Percentiles rank a stretch among this genome's conserved stretches.
These are phyloP conservation scores for Magnaporthales sp. DNA, from an alignment of 2,329 filamentous ascomycete species.

Conservation along the genomic window DNA sequence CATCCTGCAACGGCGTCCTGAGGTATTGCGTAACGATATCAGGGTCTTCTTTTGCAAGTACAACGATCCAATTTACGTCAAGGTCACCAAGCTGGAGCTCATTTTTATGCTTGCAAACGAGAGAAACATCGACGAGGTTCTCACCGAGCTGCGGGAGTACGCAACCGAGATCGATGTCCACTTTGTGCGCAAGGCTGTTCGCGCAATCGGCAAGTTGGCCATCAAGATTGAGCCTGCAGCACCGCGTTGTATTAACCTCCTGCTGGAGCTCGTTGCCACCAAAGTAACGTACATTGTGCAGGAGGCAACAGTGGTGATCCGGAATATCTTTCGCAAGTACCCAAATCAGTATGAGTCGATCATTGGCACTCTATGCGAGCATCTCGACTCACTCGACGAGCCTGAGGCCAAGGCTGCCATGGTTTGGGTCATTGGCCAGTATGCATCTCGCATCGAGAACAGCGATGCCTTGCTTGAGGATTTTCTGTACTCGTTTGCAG, in stretches of 20 bases:
- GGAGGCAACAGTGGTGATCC: conserved; percentile 96
- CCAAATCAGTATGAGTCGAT: conserved; percentile 98
- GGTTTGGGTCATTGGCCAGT: conserved; percentile 99
- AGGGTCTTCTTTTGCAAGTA: conserved; percentile 99
- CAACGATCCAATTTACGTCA: conserved; percentile 98
- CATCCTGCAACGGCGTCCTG: conserved; percentile 85
- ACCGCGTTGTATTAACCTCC: conserved; percentile 79
- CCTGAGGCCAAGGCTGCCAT: conserved; percentile 97
- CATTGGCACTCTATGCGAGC: conserved; percentile 90
- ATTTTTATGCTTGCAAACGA: conserved; percentile 98
- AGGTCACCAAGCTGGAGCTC: conserved; percentile 95
- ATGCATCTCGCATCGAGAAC: conserved; percentile 95
- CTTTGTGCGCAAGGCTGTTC: conserved; percentile 94
- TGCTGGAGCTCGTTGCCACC: conserved; percentile 90
- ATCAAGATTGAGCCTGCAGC: conserved; percentile 98
- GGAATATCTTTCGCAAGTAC: conserved; percentile 98
- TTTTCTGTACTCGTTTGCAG: conserved; percentile 86
- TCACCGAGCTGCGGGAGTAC: conserved; percentile 92
- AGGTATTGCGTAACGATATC: conserved; percentile 92
- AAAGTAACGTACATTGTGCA: conserved; percentile 99
- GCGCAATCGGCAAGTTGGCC: conserved; percentile 93
- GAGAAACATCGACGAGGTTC: conserved; percentile 88
- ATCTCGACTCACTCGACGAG: conserved; percentile 92
- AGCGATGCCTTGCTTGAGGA: conserved; percentile 90
- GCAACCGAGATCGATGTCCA: conserved; percentile 98